A percentile compares a stretch with the other conserved stretches of the same genome.
Evolutionary conservation across 176 grass and related monocot species (phyloP).

Genomic region (Carex kokanica): DNA sequence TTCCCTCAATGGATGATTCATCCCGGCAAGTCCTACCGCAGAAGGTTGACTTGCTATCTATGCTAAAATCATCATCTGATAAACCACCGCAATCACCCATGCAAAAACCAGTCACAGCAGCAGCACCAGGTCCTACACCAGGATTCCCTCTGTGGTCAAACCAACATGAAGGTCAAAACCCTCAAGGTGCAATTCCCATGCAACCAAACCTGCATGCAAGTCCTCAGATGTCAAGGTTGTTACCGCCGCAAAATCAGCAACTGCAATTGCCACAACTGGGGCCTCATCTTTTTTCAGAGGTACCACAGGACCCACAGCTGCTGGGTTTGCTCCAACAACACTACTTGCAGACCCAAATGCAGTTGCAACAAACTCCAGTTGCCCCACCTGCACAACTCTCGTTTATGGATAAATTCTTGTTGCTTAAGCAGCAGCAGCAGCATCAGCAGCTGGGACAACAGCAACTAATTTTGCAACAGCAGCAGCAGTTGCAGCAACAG

Average conservation of each 20-base stretch:
- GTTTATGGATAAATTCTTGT: conserved; percentile 75
- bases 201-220: conserved; percentile 52
- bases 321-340: conserved; percentile 76
- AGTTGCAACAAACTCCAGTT: conserved; percentile 64
- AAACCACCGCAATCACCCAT: conserved; percentile 43
- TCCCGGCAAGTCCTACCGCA: conserved; percentile 50
- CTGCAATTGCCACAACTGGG: conserved; percentile 25
- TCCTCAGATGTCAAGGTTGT: conserved; percentile 49
- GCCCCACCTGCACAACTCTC: conserved; percentile 63
- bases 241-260: conserved; percentile 43
- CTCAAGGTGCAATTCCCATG: conserved; percentile 41
- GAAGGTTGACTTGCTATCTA: conserved; percentile 76
- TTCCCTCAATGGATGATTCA: conserved; percentile 44
- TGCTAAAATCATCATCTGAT: conserved; percentile 67
- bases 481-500: conserved; percentile 46
- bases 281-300: conserved; percentile 37
- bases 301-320: conserved; percentile 80
- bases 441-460: conserved; percentile 57
- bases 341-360: conserved; percentile 77
- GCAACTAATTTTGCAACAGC: conserved; percentile 25
- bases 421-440: conserved; percentile 88
- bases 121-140: conserved; percentile 32
- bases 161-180: conserved; percentile 51
- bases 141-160: conserved; percentile 52
- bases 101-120: background rate